These are phyloP conservation scores for Aspergillus sp. DNA, from an alignment of 2,329 filamentous ascomycete genomes.

Conservation along the genomic window DNA sequence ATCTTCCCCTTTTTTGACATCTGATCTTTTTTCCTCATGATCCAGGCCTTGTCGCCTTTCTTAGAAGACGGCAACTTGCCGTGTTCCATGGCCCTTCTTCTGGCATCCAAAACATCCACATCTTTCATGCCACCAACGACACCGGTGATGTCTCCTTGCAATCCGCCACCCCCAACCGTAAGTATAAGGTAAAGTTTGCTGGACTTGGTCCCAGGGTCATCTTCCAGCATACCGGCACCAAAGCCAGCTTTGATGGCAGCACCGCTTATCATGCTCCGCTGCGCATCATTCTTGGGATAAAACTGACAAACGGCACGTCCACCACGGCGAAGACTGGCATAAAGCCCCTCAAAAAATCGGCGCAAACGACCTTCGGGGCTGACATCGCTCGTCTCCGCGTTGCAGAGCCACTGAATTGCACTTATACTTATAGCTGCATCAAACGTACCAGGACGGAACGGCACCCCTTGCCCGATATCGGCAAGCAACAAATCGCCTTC, in stretches of 20 bases:
- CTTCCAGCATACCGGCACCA: conserved; percentile 88
- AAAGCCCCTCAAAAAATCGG: conserved; percentile 89
- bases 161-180: conserved; percentile 72
- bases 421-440: conserved; percentile 93
- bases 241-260: conserved; percentile 93
- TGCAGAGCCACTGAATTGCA: conserved; percentile 98
- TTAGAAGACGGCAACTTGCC: conserved; percentile 38
- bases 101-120: conserved; percentile 73
- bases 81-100: conserved; percentile 46
- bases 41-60: conserved; percentile 49
- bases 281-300: conserved; percentile 91
- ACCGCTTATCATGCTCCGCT: conserved; percentile 84
- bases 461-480: conserved; percentile 92
- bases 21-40: conserved; percentile 69
- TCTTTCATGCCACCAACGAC: conserved; percentile 85
- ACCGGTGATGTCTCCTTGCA: conserved; percentile 73
- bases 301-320: conserved; percentile 94
- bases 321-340: conserved; percentile 75
- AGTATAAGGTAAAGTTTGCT: conserved; percentile 93
- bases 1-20: conserved; percentile 94
- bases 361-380: conserved; percentile 71
- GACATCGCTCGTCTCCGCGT: conserved; percentile 84
- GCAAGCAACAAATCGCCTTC: conserved; percentile 91
- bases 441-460: conserved; percentile 86
- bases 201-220: conserved; percentile 95